A percentile compares a stretch with the other conserved stretches of the same genome.
These are phyloP conservation scores for Venturia aucupariae DNA, from an alignment of 2,329 filamentous ascomycete genomes.

Conservation along the genomic window DNA sequence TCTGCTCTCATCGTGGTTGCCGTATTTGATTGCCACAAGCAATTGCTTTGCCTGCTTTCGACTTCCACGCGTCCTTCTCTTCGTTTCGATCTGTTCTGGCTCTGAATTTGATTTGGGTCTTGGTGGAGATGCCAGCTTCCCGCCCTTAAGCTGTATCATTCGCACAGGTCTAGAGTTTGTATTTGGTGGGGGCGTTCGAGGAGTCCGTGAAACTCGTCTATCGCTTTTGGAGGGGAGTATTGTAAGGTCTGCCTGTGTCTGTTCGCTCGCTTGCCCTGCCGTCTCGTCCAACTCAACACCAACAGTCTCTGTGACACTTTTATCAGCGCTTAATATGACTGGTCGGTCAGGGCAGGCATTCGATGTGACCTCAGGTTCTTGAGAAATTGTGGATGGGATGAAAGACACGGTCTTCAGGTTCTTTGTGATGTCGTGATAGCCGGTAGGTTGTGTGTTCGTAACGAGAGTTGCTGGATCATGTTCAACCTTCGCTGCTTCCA, in stretches of 20 bases:
- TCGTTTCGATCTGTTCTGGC: constrained; percentile 34
- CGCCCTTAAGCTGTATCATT: constrained; percentile 11
- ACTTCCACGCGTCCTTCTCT: constrained; percentile 31
- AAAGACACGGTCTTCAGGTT: constrained; percentile 6
- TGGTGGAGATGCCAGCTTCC: constrained; percentile 12
- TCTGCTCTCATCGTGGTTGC: not conserved
- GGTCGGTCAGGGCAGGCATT: not conserved
- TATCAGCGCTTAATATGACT: not conserved
- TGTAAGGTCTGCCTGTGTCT: not conserved
- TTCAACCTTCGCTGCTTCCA: constrained; percentile 18
- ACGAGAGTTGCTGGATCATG: not conserved
- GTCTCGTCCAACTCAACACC: not conserved
- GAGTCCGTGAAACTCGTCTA: constrained; percentile 36
- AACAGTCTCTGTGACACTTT: not conserved
- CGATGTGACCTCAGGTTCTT: constrained; percentile 32
- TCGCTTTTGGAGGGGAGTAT: constrained; percentile 25
- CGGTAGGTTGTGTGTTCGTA: not conserved
- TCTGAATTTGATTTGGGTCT: constrained; percentile 8
- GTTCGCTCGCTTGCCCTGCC: not conserved
- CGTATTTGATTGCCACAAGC: not conserved
- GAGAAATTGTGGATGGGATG: constrained; percentile 22
- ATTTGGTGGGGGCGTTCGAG: constrained; percentile 21
- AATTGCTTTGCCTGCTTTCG: constrained; percentile 19
- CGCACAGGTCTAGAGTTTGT: not conserved
- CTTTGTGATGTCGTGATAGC: not conserved